Conservation (phyloP, 1,139 yeast genomes). For the Hemisphaericaspora xylofermentans region DNA sequence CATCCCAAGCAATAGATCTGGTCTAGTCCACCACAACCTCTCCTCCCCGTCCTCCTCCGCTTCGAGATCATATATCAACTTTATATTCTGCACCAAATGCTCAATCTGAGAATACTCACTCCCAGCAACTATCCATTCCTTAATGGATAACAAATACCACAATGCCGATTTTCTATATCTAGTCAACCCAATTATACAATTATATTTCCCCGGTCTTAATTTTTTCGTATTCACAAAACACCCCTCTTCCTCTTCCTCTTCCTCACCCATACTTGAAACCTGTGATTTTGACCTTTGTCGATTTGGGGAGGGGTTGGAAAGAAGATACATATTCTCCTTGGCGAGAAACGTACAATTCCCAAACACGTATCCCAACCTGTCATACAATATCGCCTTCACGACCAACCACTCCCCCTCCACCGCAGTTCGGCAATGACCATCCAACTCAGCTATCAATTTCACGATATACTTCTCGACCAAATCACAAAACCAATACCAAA, state of each 20-base stretch:
- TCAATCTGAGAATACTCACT: slow-evolving; percentile 27
- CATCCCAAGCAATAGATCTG: slow-evolving; percentile 31
- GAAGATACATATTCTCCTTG: slow-evolving; percentile 15
- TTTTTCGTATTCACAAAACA: slow-evolving; percentile 39
- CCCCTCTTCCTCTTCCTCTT: slow-evolving; percentile 28
- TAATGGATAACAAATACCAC: slow-evolving; percentile 76
- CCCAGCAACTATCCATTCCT: slow-evolving; percentile 56
- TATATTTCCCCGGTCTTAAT: slow-evolving; percentile 31
- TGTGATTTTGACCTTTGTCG: no score
- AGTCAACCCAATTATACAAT: slow-evolving; percentile 50
- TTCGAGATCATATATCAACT: slow-evolving; percentile 15
- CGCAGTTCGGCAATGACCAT: slow-evolving; percentile 35
- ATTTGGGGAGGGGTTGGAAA: slow-evolving; percentile 1
- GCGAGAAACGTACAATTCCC: slow-evolving; percentile 29
- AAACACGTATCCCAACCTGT: slow-evolving; percentile 40
- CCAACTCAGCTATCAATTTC: slow-evolving; percentile 40
- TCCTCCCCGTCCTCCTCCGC: slow-evolving; percentile 20
- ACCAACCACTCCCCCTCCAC: slow-evolving; percentile 4
- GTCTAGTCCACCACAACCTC: slow-evolving; percentile 35
- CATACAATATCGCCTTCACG: slow-evolving; percentile 42
- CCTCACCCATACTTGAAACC: no score
- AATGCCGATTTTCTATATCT: slow-evolving; percentile 73
- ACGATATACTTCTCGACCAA: slow-evolving; percentile 46
- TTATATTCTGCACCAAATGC: slow-evolving; percentile 26
- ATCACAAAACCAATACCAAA: slow-evolving; percentile 52